phyloP scores from a whole-genome alignment of 805 yeast genomes.

The Myxozyma lipomycoides region DNA sequence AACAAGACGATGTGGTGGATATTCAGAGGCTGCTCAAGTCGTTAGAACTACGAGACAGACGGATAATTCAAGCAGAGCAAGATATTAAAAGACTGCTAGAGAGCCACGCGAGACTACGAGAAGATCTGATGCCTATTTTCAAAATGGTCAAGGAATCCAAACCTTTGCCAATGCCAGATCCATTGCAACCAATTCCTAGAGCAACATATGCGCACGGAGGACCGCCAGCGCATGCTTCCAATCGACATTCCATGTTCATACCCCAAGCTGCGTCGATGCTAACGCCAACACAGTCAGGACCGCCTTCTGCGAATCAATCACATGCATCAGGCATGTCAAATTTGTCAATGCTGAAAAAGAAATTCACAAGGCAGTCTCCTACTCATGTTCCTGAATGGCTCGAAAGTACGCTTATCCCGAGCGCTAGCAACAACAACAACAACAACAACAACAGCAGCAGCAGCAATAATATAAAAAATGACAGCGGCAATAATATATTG shows the following conservation, averaged over 20 bases:
- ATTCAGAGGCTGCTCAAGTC: conserved; percentile 18
- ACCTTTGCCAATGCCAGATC: conserved; percentile 28
- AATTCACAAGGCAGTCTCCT: conserved; percentile 8
- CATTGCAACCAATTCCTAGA: conserved; percentile 34
- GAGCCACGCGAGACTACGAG: conserved; percentile 53
- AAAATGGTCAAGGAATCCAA: conserved; percentile 55
- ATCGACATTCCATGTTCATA: conserved; percentile 29
- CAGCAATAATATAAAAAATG: conserved; percentile 3
- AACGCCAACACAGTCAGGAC: neutral
- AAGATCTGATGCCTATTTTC: conserved; percentile 62
- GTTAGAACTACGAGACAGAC: conserved; percentile 32
- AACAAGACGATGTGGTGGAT: conserved; percentile 30
- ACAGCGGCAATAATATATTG: conserved; percentile 10
- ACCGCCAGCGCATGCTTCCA: conserved; percentile 16
- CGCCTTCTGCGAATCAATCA: neutral
- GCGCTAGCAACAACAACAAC: neutral
- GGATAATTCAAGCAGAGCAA: conserved; percentile 36
- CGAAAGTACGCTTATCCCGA: conserved; percentile 8
- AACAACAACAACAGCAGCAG: conserved; percentile 2
- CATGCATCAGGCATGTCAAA: conserved; percentile 5
- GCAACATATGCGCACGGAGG: conserved; percentile 15
- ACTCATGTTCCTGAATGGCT: conserved; percentile 28
- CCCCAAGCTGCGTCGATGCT: conserved; percentile 10
- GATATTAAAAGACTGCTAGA: conserved; percentile 48
- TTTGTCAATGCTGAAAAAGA: conserved; percentile 10